These are phyloP conservation scores for Nicotiana paniculata DNA, from an alignment of 257 asterid species.

Conservation along the genomic window DNA sequence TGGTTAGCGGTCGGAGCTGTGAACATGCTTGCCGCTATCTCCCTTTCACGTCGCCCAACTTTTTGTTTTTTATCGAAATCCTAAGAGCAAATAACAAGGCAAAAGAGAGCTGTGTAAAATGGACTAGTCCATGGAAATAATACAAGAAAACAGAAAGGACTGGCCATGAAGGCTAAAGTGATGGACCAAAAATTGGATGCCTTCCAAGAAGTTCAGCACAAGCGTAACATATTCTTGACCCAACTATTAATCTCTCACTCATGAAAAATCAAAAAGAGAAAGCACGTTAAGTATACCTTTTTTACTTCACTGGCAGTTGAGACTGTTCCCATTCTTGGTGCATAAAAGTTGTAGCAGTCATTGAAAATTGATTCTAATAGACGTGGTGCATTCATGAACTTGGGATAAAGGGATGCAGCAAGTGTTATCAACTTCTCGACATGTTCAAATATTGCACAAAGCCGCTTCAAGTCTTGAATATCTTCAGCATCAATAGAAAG, in stretches of 20 bases:
- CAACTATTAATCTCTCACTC: not conserved
- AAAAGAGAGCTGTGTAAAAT: not conserved
- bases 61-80: conserved; percentile 51
- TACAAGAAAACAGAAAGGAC: too few species aligned
- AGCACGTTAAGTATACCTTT: conserved; percentile 35
- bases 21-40: conserved; percentile 58
- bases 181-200: not conserved
- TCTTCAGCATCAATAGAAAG: conserved; percentile 37
- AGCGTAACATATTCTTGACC: not conserved
- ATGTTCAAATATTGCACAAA: conserved; percentile 58
- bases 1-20: conserved; percentile 79
- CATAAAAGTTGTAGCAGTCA: conserved; percentile 57
- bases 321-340: conserved; percentile 65
- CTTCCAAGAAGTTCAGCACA: too few species aligned
- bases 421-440: conserved; percentile 63
- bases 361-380: conserved; percentile 57
- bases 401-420: conserved; percentile 76
- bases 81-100: conserved; percentile 17
- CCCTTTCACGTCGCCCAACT: conserved; percentile 47
- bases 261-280: not conserved
- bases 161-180: not conserved
- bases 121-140: too few species aligned
- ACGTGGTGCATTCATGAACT: conserved; percentile 64
- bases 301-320: conserved; percentile 25
- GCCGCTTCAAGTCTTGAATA: conserved; percentile 58